Percentiles rank a stretch among this genome's conserved stretches.
These are phyloP conservation scores for Salvia hispanica DNA, from an alignment of 257 asterid species.

Conservation along the genomic window DNA sequence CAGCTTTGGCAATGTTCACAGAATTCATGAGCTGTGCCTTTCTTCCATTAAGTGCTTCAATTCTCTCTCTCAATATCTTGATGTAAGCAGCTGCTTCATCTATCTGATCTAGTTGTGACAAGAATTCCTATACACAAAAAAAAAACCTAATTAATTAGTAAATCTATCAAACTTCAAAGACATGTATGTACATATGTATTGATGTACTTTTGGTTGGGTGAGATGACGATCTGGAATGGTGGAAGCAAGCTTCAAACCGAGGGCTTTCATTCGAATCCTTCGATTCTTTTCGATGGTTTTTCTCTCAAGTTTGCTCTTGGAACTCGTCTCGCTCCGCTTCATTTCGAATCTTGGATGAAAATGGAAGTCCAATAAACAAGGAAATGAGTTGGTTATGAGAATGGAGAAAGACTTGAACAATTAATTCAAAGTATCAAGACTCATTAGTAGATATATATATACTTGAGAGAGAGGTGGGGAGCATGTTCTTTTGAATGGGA, in stretches of 20 bases:
- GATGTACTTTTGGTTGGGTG: constrained; percentile 30
- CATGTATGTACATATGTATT: too few species aligned
- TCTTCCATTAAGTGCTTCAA: constrained; percentile 36
- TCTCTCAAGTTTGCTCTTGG: not conserved
- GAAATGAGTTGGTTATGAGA: too few species aligned
- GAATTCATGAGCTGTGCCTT: constrained; percentile 22
- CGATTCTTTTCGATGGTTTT: constrained; percentile 28
- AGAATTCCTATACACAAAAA: constrained; percentile 28
- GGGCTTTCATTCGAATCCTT: constrained; percentile 35
- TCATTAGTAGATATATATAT: too few species aligned
- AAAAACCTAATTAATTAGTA: too few species aligned
- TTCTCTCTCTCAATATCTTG: constrained; percentile 32
- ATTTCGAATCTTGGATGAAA: not conserved
- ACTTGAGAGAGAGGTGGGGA: too few species aligned
- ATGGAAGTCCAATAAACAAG: too few species aligned
- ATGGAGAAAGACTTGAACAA: too few species aligned
- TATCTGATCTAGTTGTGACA: constrained; percentile 45
- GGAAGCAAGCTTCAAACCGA: constrained; percentile 34
- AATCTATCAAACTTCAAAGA: too few species aligned
- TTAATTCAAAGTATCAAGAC: too few species aligned
- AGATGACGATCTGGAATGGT: constrained; percentile 39
- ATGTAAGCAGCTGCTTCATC: constrained; percentile 41
- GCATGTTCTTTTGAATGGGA: too few species aligned
- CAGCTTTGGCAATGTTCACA: not conserved
- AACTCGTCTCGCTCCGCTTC: constrained; percentile 15